Evolutionary conservation across 2,329 filamentous ascomycete species (phyloP), one percentile per base, ranked within the genome.

Genomic region (Bipolaris zeicola): DNA sequence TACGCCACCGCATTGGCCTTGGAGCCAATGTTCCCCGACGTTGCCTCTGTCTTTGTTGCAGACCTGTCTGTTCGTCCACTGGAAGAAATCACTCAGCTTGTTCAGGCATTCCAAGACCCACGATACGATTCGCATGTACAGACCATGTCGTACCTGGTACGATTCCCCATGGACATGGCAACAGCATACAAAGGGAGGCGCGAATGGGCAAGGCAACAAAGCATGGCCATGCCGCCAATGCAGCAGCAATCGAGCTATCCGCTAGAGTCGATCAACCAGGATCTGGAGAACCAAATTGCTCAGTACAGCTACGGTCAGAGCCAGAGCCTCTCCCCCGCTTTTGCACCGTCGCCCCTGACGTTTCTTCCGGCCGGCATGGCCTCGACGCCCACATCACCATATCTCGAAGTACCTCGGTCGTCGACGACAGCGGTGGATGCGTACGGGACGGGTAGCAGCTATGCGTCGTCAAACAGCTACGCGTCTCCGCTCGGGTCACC

Each of bases 11-110:
- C 92, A 3, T 82, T 98, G 57, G 86, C 92, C 37, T 85, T 98
- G 78, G 93, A 97, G 77, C 91, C 92, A 14, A 84, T 97, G 59
- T 97, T 96, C 74, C 92, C 93, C 2, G 92, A 96, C 73, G 89
- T 97, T 65, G 93, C 92, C 44, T 89, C 92, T 18, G 89, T 92
- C 46, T 96, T 97, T 76, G 92, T 79, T 51, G 76, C 79, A 3
- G 75, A 77, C 55, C 82, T 96, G 64, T 89, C 91, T 14, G 84
- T 96, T 43, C 82, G 84, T 1, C 92, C 93, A 0, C 87, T 98
- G 31, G 92, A 96, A 75, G 89, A 95, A 72, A 96, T 97, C 68
- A 87, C 92, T 43, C 85, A 86, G 45, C 86, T 90, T 34, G 84
- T 96, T 26, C 78, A 91, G 73, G 66, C 72, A 58, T 62, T 76